Evolutionary conservation across 208 protist genomes (phyloP).

Genomic region (Endotrypanum monterogeii): DNA sequence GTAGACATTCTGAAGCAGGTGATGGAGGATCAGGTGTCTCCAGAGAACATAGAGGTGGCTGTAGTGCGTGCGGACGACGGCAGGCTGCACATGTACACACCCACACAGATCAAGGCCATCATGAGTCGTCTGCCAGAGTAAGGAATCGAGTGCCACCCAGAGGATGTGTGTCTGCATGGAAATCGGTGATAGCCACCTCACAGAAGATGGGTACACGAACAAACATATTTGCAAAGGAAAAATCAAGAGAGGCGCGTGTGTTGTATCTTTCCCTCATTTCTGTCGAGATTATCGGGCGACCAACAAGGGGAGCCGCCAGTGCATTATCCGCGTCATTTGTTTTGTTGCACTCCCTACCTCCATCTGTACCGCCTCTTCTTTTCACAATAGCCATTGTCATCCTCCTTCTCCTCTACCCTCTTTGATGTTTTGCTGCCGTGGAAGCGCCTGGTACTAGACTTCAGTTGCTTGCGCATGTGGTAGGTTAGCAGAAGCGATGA

Average conservation of each 20-base stretch:
- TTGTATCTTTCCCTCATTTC: not conserved
- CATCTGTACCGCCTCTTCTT: not conserved
- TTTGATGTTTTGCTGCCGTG: not conserved
- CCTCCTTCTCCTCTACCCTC: slow-evolving; percentile 1
- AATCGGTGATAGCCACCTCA: not conserved
- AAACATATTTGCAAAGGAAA: too few relatives aligned
- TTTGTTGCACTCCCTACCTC: not conserved
- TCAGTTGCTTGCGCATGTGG: not conserved
- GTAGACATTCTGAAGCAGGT: slow-evolving; percentile 98
- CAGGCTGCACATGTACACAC: slow-evolving; percentile 91
- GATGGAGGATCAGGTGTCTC: slow-evolving; percentile 99
- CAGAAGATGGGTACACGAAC: not conserved
- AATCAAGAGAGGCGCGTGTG: too few relatives aligned
- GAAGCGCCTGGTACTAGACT: not conserved
- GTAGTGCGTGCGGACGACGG: slow-evolving; percentile 75
- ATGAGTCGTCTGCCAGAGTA: slow-evolving; percentile 74
- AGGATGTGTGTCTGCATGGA: not conserved
- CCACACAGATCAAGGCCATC: slow-evolving; percentile 89
- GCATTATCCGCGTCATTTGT: not conserved
- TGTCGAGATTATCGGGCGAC: not conserved
- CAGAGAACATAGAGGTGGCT: slow-evolving; percentile 97
- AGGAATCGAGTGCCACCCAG: not conserved
- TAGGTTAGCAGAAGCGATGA: not conserved
- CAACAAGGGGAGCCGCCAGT: not conserved
- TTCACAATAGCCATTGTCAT: not conserved